Base-by-base conservation (phyloP, 179 eudicot genomes). In the Carnegiea gigantea region DNA sequence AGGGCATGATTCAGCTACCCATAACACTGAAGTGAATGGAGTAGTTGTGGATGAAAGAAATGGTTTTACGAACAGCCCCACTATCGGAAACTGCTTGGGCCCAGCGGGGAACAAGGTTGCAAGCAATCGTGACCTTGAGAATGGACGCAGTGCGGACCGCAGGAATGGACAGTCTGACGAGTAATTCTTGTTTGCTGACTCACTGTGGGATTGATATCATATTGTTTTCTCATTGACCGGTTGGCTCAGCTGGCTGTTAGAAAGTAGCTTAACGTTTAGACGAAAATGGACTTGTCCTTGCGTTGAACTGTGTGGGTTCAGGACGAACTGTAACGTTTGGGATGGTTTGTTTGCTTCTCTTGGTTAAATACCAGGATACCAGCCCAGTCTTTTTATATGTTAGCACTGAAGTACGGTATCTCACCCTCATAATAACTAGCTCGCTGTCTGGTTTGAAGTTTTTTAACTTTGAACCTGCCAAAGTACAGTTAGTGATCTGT, bases 81-180 rank as follows among this genome's bases (percentile, higher is more conserved):
- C 38, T 67, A 33, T 46, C n/a, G 64, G 78, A 46, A 46, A 62
- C 74, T 72, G 73, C 78, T 8, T 13, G n/a, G 26, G 36, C 49
- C 78, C 26, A n/a, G 81, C 62, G 12, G 84, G 53, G 40, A 71
- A 73, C 64, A 77, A 40, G 44, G 84, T 51, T 21, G 44, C 18
- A 11, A 49, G 23, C 70, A 44, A 77, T 5, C 4, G 23, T 18
- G 23, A 57, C 46, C 24, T 15, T n/a, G 44, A 38, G 15, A 64
- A 49, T 78, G 78, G 75, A 49, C 54, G 14, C 23, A 26, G 43
- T 79, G 64, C 60, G 64, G 10, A 59, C 26, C 21, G 18, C 6
- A 20, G 24, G 75, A 26, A 75, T 0, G 33, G 18, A 33, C 43
- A 21, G 11, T 65, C 44, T 5, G 60, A 67, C 10, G 28, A 60